A percentile compares a stretch with the other conserved stretches of the same genome.
Conservation (phyloP, 192 early-diverging fungal genomes). For the Entophlyctis luteolus region DNA sequence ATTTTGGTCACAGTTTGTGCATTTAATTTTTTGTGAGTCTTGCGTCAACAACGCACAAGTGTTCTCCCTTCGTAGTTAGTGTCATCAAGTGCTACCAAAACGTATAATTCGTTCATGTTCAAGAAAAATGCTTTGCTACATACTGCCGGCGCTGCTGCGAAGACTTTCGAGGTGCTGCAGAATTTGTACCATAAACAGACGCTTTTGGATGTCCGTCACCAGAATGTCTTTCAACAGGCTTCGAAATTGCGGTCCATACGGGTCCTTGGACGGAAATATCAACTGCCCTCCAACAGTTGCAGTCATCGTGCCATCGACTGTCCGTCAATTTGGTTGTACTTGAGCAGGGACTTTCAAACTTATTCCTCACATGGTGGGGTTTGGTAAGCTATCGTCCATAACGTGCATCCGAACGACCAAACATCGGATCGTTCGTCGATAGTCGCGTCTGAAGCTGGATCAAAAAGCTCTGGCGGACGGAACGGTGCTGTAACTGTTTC, state of each 20-base stretch:
- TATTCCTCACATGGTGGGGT: slow-evolving; percentile 39
- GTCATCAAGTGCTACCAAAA: not conserved
- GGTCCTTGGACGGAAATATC: slow-evolving; percentile 30
- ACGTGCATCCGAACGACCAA: slow-evolving; percentile 51
- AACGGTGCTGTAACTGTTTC: slow-evolving; percentile 53
- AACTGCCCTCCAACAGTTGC: slow-evolving; percentile 38
- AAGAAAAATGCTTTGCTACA: too few species aligned
- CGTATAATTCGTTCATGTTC: not conserved
- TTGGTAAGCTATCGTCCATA: slow-evolving; percentile 47
- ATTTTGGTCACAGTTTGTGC: not conserved
- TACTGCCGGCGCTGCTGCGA: not conserved
- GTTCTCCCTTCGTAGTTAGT: not conserved
- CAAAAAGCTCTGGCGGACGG: slow-evolving; percentile 51
- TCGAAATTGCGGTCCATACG: slow-evolving; percentile 19
- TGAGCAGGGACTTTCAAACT: not conserved
- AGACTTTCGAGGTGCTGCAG: slow-evolving; percentile 5
- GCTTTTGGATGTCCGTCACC: not conserved
- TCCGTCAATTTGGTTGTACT: not conserved
- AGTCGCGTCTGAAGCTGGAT: slow-evolving; percentile 32
- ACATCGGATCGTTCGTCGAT: slow-evolving; percentile 44
- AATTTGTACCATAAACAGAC: slow-evolving; percentile 3
- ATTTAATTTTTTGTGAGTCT: not conserved
- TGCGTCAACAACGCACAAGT: not conserved
- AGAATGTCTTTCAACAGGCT: slow-evolving; percentile 22
- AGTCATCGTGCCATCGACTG: slow-evolving; percentile 49